Percentiles rank a stretch among this genome's conserved stretches.
phyloP scores from a whole-genome alignment of 1,139 yeast genomes.

The Zygosaccharomyces pseudobailii region DNA sequence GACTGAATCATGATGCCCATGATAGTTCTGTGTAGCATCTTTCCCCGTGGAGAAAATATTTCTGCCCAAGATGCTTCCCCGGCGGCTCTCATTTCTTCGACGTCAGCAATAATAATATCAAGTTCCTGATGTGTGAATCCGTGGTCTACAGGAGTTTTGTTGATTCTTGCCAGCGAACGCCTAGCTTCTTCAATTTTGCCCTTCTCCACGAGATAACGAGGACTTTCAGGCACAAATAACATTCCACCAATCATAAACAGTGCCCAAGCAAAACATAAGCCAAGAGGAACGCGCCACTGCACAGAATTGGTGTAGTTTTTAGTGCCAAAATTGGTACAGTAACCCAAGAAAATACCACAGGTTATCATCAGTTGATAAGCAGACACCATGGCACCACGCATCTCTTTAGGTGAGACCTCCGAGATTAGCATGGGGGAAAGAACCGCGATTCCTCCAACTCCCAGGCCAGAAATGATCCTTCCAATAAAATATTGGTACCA shows the following conservation, averaged over 20 bases:
- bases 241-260: constrained; percentile 47
- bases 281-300: constrained; percentile 63
- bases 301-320: constrained; percentile 44
- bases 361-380: constrained; percentile 64
- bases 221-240: constrained; percentile 71
- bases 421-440: constrained; percentile 61
- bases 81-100: constrained; percentile 54
- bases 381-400: constrained; percentile 64
- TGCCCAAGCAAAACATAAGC: constrained; percentile 46
- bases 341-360: constrained; percentile 57
- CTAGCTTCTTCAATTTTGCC: constrained; percentile 55
- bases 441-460: constrained; percentile 61
- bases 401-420: constrained; percentile 61
- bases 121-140: constrained; percentile 52
- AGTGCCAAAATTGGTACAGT: constrained; percentile 58
- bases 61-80: constrained; percentile 64
- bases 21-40: constrained; percentile 53
- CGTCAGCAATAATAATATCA: constrained; percentile 56
- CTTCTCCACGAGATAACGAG: constrained; percentile 59
- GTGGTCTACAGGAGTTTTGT: constrained; percentile 52
- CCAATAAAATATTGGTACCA: constrained; percentile 59
- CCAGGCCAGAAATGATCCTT: constrained; percentile 59
- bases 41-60: constrained; percentile 48
- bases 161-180: constrained; percentile 52
- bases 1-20: constrained; percentile 61